Base-by-base conservation (phyloP, 768 basidiomycete species). In the Ramaria sp. region DNA sequence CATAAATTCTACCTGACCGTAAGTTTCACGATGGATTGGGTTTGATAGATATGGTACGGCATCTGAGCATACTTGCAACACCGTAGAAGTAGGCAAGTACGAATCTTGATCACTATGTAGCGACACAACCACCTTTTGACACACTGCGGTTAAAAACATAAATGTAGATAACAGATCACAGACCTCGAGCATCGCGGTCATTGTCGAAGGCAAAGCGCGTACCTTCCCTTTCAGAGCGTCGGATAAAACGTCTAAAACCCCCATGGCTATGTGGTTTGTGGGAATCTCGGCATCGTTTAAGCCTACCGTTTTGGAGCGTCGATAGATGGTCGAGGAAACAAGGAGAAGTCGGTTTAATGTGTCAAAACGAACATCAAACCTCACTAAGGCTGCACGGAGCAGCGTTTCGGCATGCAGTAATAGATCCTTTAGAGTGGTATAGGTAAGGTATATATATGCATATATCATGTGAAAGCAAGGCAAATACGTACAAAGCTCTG, bases 161-260 rank as follows among this genome's bases (percentile, higher is more conserved):
- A 42, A 25, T 15, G 12, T 8, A 47, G 6, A 27, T 13, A 13
- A 30, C 12, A 16, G 30, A 58, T 16, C n/a, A 59, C 61, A 43
- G 58, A 82, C 85, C 67, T 85, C 80, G 3, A 79, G 62, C 59
- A 81, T 70, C 1, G 74, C 68, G 28, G 67, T 71, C 32, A 83
- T 56, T 18, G 79, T 81, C 20, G 66, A 59, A 2, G 81, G 71
- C 22, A 64, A 64, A 13, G 78, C 69, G 55, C 78, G 73, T 37
- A 71, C 69, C 60, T 80, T 82, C 57, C 78, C 61, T 45, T 76
- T 74, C 16, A 83, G 62, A 7, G 74, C 75, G 51, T 83, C 81
- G 16, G 67, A 66, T 37, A 78, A 61, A 7, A 78, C 69, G 50
- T 83, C 83, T 41, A 78, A 67, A 32, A 82, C 64, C 15, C 73